A percentile compares a stretch with the other conserved stretches of the same genome.
These are phyloP conservation scores for Amaranthus palmeri DNA, from an alignment of 148 eudicot genomes.

Conservation along the genomic window DNA sequence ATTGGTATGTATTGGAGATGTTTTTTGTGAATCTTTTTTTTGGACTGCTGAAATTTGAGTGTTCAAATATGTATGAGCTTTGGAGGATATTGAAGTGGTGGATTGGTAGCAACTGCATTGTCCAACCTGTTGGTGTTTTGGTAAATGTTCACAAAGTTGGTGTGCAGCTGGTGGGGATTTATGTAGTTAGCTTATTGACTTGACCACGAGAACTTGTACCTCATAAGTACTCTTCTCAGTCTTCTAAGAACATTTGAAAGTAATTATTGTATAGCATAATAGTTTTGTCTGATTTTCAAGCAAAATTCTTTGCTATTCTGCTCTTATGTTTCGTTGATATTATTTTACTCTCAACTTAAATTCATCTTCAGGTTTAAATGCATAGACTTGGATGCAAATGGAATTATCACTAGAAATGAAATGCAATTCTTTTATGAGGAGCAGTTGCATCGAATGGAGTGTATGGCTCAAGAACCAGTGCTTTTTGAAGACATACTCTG, in stretches of 20 bases:
- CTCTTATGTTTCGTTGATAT: not conserved
- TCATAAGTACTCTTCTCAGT: too few species aligned
- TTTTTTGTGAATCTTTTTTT: not conserved
- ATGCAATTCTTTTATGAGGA: constrained; percentile 96
- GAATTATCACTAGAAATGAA: constrained; percentile 77
- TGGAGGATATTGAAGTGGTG: not conserved
- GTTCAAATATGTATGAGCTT: too few species aligned
- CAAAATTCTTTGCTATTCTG: not conserved
- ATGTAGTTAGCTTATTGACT: not conserved
- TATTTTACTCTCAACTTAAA: not conserved
- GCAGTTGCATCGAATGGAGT: constrained; percentile 98
- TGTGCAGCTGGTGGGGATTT: not conserved
- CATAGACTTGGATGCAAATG: constrained; percentile 95
- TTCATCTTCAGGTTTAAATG: constrained; percentile 76
- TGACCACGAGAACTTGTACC: not conserved
- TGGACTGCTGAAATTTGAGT: not conserved
- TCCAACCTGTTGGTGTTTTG: not conserved
- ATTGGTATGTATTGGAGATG: constrained; percentile 50
- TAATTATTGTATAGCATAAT: not conserved
- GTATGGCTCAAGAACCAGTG: constrained; percentile 98
- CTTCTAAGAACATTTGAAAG: not conserved
- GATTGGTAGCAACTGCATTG: not conserved
- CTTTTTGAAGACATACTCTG: constrained; percentile 96
- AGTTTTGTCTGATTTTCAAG: not conserved
- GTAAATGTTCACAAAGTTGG: not conserved